Evolutionary conservation across 2,329 filamentous ascomycete genomes (phyloP), one percentile per base, ranked within the genome.

Genomic region (Botryotinia calthae): DNA sequence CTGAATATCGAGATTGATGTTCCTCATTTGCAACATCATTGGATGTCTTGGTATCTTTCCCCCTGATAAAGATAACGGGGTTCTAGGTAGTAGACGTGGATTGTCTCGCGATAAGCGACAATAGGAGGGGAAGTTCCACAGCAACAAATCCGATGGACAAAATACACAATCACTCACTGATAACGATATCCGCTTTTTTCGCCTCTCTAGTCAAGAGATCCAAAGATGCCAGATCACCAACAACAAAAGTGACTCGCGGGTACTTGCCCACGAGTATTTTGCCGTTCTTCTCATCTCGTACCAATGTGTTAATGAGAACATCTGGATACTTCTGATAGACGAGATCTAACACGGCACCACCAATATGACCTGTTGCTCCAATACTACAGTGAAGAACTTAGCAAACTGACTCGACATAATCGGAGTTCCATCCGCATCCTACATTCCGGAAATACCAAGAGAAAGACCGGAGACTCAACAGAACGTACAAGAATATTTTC

Each of bases 301-400:
- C 70, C 4, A 76, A 58, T 25, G 63, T 61, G 18, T 46, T 68
- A 1, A 75, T 63, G 3, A n/a, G 12, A 5, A 54, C 20, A 28
- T 65, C 18, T 18, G 62, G n/a, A 56, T 70, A 73, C 20, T 34
- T 62, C 14, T 34, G 22, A 25, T 62, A 48, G 16, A 74, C 42
- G 12, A 73, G 51, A 56, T 76, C 73, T 18, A 76, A 48, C 9
- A 73, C 67, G 2, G 73, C 73, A 9, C 75, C 74, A 20, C 73
- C 75, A 20, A 76, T 75, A 67, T 76, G 74, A 10, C 75, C 74
- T 20, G 71, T 74, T 8, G 74, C 75, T 25, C 72, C 73, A 25
- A 74, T 46, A 1, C 73, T 74, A 70, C 40, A 34, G 59, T 14
- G 31, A 31, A 31, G 22, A 1, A 14, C 20, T 46, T 48, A 25